Conservation (phyloP, 2,329 filamentous ascomycete species). For the Fusarium piperis region DNA sequence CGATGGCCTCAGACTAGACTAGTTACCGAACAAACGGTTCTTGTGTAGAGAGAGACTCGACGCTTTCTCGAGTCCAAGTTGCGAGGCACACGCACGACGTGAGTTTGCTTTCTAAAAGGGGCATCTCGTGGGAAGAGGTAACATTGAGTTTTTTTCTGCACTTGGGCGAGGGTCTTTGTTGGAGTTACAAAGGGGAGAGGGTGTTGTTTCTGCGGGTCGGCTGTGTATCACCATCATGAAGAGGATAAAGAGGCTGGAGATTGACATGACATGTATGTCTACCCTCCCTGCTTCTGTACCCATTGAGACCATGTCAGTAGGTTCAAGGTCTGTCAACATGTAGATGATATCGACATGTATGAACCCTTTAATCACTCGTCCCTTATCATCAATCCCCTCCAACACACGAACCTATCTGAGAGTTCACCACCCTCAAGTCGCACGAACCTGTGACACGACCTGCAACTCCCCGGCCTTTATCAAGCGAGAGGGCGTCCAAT, state of each 20-base stretch:
- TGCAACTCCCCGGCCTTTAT: conserved; percentile 27
- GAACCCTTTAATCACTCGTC: neutral
- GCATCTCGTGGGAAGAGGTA: neutral
- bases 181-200: neutral
- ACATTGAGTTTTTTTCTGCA: neutral
- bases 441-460: conserved; percentile 30
- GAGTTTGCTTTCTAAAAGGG: neutral
- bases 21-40: conserved; percentile 8
- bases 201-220: conserved; percentile 15
- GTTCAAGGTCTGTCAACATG: neutral
- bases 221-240: conserved; percentile 1
- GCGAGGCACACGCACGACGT: conserved; percentile 30
- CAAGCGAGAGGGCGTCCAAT: conserved; percentile 36
- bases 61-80: conserved; percentile 34
- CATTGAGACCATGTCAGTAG: neutral
- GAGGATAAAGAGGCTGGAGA: neutral
- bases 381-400: neutral
- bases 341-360: neutral
- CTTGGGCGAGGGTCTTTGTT: neutral
- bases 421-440: conserved; percentile 3
- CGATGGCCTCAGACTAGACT: neutral
- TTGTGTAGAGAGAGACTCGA: conserved; percentile 22
- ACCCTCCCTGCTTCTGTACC: neutral
- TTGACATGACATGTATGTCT: neutral
- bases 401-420: neutral